Percentiles rank a stretch among this genome's conserved stretches.
Evolutionary conservation across 1,139 yeast species (phyloP).

Genomic region (Debaryomycetaceae sp.): DNA sequence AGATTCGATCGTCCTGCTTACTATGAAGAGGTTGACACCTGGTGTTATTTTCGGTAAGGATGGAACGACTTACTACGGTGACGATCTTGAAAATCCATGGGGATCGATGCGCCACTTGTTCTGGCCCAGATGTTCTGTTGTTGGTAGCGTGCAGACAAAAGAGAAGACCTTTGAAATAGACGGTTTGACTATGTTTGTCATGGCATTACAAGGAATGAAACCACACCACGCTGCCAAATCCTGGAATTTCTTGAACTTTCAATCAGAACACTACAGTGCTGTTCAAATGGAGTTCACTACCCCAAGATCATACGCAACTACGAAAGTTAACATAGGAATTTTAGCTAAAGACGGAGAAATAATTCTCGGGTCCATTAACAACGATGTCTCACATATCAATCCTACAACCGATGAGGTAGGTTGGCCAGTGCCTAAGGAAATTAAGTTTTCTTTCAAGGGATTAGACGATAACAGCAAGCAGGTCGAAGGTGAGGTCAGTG

Average conservation of each 20-base stretch:
- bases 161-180: conserved; percentile 30
- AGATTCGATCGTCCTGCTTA: conserved; percentile 71
- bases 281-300: conserved; percentile 95
- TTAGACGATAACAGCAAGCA: conserved; percentile 27
- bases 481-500: conserved; percentile 43
- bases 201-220: conserved; percentile 99
- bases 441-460: conserved; percentile 49
- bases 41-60: conserved; percentile 90
- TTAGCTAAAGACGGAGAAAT: conserved; percentile 63
- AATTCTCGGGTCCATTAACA: conserved; percentile 62
- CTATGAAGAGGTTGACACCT: conserved; percentile 58
- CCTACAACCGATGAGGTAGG: conserved; percentile 72
- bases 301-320: conserved; percentile 81
- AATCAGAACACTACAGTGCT: conserved; percentile 68
- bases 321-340: conserved; percentile 78
- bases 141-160: conserved; percentile 55
- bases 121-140: conserved; percentile 84
- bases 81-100: conserved; percentile 83
- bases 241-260: conserved; percentile 94
- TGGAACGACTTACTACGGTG: conserved; percentile 83
- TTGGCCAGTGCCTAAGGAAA: conserved; percentile 81
- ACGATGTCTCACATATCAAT: conserved; percentile 61
- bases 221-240: conserved; percentile 98
- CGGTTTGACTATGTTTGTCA: conserved; percentile 79
- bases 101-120: conserved; percentile 94